phyloP scores from a whole-genome alignment of 441 rosid species.

The Eugenia klotzschiana region DNA sequence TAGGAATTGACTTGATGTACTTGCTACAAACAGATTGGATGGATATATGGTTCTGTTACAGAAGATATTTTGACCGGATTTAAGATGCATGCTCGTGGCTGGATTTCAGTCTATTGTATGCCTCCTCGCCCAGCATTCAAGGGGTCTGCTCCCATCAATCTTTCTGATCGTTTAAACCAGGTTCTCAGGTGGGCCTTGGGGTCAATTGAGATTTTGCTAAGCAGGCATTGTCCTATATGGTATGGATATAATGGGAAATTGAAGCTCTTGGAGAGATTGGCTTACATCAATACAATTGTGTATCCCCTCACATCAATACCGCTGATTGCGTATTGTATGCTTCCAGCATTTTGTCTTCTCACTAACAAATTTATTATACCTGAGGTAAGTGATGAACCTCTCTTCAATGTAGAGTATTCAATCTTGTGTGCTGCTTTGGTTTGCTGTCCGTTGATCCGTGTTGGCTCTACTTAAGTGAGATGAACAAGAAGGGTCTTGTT shows the following conservation, averaged over 20 bases:
- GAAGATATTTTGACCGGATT: conserved; percentile 97
- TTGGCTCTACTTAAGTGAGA: not conserved
- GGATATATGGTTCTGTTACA: conserved; percentile 96
- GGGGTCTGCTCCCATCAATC: conserved; percentile 99
- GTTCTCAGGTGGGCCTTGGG: conserved; percentile 98
- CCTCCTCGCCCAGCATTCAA: conserved; percentile 97
- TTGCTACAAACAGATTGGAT: conserved; percentile 53
- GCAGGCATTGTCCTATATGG: conserved; percentile 99
- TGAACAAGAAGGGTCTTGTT: not conserved
- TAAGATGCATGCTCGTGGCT: conserved; percentile 98
- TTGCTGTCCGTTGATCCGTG: not conserved
- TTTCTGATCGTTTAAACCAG: conserved; percentile 93
- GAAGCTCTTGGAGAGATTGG: conserved; percentile 73
- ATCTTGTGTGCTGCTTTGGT: not conserved
- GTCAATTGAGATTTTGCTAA: conserved; percentile 80
- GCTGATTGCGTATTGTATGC: conserved; percentile 70
- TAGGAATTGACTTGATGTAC: not conserved
- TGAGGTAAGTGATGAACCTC: conserved; percentile 34
- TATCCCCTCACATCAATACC: conserved; percentile 91
- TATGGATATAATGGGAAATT: conserved; percentile 76
- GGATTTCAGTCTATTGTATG: conserved; percentile 92
- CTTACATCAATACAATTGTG: conserved; percentile 86
- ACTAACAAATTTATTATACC: conserved; percentile 85
- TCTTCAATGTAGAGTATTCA: not conserved
- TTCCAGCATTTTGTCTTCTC: conserved; percentile 92